Percentiles rank a stretch among this genome's conserved stretches.
Evolutionary conservation across 495 filamentous ascomycete genomes (phyloP).

Genomic region (Neurospora sp.): DNA sequence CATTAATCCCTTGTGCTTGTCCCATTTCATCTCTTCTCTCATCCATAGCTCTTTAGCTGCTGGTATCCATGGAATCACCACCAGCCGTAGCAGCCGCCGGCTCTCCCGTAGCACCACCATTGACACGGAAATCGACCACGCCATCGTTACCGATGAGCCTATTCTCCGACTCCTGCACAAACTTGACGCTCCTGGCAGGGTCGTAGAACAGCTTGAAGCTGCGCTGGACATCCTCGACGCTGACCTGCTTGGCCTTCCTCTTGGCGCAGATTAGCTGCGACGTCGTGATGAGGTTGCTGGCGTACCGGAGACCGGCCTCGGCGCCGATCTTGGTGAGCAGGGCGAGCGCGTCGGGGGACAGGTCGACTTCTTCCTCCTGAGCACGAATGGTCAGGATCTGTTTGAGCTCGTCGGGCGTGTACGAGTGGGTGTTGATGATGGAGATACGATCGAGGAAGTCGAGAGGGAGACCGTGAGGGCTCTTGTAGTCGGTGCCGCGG

Average conservation of each 20-base stretch:
- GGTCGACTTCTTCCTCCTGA: slow-evolving; percentile 89
- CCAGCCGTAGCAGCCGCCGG: slow-evolving; percentile 1
- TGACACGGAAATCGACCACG: slow-evolving; percentile 58
- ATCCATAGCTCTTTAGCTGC: slow-evolving; percentile 21
- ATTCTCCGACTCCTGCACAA: slow-evolving; percentile 83
- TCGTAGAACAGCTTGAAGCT: slow-evolving; percentile 94
- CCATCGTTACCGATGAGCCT: slow-evolving; percentile 85
- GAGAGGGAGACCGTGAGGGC: slow-evolving; percentile 85
- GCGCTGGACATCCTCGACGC: slow-evolving; percentile 79
- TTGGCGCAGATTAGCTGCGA: slow-evolving; percentile 72
- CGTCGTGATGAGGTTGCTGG: slow-evolving; percentile 91
- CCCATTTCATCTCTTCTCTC: neutral
- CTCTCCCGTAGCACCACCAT: slow-evolving; percentile 32
- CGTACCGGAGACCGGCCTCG: slow-evolving; percentile 86
- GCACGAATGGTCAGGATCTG: slow-evolving; percentile 87
- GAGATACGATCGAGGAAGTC: slow-evolving; percentile 95
- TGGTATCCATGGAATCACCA: slow-evolving; percentile 76
- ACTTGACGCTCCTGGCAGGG: slow-evolving; percentile 74
- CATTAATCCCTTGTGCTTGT: neutral
- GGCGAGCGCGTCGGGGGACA: slow-evolving; percentile 79
- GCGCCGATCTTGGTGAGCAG: slow-evolving; percentile 91
- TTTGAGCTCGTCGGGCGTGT: slow-evolving; percentile 72
- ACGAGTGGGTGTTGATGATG: slow-evolving; percentile 92
- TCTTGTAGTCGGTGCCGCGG: slow-evolving; percentile 82
- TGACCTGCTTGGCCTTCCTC: slow-evolving; percentile 67